A percentile compares a stretch with the other conserved stretches of the same genome.
These are phyloP conservation scores for Pleurotus salmoneostramineus DNA, from an alignment of 768 basidiomycete species.

Conservation along the genomic window DNA sequence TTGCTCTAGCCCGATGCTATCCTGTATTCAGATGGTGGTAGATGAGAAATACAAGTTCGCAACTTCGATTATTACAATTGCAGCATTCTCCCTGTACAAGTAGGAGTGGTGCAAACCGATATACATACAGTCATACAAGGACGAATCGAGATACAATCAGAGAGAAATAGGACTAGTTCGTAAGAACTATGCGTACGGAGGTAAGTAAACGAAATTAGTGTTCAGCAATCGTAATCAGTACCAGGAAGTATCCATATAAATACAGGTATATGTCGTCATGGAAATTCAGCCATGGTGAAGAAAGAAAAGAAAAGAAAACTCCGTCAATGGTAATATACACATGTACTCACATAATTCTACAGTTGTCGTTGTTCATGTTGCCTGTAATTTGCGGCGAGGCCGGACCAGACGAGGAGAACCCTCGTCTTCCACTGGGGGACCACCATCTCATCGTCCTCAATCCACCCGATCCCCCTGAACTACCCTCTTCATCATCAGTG, in stretches of 20 bases:
- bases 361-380: slow-evolving; percentile 54
- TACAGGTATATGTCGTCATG: not conserved
- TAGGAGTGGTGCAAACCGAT: not conserved
- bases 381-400: slow-evolving; percentile 45
- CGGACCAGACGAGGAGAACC: slow-evolving; percentile 31
- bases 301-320: too few relatives aligned
- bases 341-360: slow-evolving; percentile 59
- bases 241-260: not conserved
- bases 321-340: slow-evolving; percentile 12
- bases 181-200: not conserved
- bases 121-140: not conserved
- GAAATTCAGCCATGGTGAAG: not conserved
- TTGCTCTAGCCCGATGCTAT: too few relatives aligned
- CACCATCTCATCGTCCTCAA: slow-evolving; percentile 41
- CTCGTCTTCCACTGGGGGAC: slow-evolving; percentile 44
- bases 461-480: slow-evolving; percentile 19
- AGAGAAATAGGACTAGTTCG: not conserved
- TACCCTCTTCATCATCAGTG: slow-evolving; percentile 26
- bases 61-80: not conserved
- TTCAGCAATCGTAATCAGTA: not conserved
- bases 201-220: not conserved
- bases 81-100: not conserved
- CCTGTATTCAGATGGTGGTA: slow-evolving; percentile 3
- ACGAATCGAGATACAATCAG: not conserved
- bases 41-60: not conserved